Evolutionary conservation across 371 early-diverging fungal species (phyloP).

Genomic region (Mortierella sp.): DNA sequence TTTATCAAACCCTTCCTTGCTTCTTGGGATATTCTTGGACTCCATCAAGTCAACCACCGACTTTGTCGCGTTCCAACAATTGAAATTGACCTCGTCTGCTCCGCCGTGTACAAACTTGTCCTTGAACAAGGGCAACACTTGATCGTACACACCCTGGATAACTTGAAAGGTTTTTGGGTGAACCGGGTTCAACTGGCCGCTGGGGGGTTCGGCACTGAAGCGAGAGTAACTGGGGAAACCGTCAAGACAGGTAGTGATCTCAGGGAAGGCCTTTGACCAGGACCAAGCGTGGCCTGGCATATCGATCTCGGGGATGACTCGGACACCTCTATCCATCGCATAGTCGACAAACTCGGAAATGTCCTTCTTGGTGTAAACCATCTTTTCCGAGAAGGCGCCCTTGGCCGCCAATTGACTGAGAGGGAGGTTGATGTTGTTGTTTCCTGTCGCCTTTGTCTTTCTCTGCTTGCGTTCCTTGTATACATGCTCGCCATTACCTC

Average conservation of each 20-base stretch:
- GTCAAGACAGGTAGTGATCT: constrained; percentile 67
- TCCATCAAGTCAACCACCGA: constrained; percentile 36
- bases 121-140: constrained; percentile 71
- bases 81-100: constrained; percentile 80
- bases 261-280: constrained; percentile 62
- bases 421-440: constrained; percentile 57
- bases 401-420: constrained; percentile 66
- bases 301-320: constrained; percentile 85
- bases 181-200: constrained; percentile 81
- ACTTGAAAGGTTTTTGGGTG: constrained; percentile 68
- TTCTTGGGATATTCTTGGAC: constrained; percentile 18
- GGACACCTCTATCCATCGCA: constrained; percentile 77
- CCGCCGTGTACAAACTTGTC: constrained; percentile 78
- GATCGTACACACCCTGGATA: constrained; percentile 69
- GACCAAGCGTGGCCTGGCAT: constrained; percentile 75
- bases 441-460: not conserved
- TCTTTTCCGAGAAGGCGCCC: constrained; percentile 71
- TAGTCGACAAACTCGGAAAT: constrained; percentile 73
- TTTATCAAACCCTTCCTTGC: constrained; percentile 29
- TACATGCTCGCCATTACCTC: not conserved
- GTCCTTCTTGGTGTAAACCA: constrained; percentile 71
- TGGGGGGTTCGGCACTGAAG: constrained; percentile 78
- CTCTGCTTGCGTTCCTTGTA: not conserved
- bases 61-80: constrained; percentile 69
- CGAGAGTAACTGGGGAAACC: constrained; percentile 67